phyloP scores from a whole-genome alignment of 2,329 filamentous ascomycete species.

The Chaetomium sp. region DNA sequence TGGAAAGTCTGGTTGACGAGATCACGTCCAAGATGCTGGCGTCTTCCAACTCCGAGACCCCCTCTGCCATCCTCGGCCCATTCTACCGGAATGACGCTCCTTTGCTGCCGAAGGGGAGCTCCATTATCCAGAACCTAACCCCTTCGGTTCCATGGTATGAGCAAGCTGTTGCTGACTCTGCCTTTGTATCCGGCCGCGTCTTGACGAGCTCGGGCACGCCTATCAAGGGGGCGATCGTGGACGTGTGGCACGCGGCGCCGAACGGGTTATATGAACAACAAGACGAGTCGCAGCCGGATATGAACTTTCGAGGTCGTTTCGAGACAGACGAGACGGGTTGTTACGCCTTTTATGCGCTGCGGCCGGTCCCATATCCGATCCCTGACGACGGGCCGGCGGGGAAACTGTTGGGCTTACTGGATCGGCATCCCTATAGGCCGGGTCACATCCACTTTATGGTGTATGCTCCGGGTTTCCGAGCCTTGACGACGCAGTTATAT shows the following conservation, averaged over 20 bases:
- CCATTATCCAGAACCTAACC: slow-evolving; percentile 48
- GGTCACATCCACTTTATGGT: slow-evolving; percentile 46
- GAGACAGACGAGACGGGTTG: slow-evolving; percentile 65
- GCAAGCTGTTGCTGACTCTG: slow-evolving; percentile 48
- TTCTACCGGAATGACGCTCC: slow-evolving; percentile 70
- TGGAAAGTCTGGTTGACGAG: slow-evolving; percentile 66
- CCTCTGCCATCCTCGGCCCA: slow-evolving; percentile 68
- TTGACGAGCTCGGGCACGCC: slow-evolving; percentile 53
- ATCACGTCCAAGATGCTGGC: slow-evolving; percentile 62
- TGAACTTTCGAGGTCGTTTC: slow-evolving; percentile 75
- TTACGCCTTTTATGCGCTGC: slow-evolving; percentile 64
- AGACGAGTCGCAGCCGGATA: slow-evolving; percentile 62
- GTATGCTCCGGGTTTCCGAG: slow-evolving; percentile 58
- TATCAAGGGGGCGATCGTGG: slow-evolving; percentile 57
- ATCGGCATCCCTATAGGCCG: slow-evolving; percentile 42
- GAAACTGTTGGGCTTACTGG: slow-evolving; percentile 40
- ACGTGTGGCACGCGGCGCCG: slow-evolving; percentile 66
- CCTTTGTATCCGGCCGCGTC: slow-evolving; percentile 60
- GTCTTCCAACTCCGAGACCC: slow-evolving; percentile 45
- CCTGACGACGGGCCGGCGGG: slow-evolving; percentile 43
- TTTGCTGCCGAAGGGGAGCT: slow-evolving; percentile 57
- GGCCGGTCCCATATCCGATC: slow-evolving; percentile 58
- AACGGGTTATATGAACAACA: slow-evolving; percentile 47
- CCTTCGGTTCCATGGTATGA: slow-evolving; percentile 37
- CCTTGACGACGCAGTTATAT: slow-evolving; percentile 72